Percentiles rank a stretch among this genome's conserved stretches.
Evolutionary conservation across 306 rosid genomes (phyloP).

Genomic region (Pterocarpus santalinus): DNA sequence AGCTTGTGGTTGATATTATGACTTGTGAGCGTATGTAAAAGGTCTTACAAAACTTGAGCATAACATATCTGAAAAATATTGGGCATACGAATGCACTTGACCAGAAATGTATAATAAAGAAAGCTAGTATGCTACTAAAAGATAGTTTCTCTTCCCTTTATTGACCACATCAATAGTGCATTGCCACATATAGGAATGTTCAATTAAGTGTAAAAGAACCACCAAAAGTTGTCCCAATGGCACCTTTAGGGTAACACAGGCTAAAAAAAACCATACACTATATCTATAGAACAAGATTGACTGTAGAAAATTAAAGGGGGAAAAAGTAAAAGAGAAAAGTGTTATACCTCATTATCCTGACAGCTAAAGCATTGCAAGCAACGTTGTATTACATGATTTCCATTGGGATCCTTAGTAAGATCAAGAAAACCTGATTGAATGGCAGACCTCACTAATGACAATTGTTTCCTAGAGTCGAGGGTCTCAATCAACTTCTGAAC

Average conservation of each 20-base stretch:
- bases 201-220: background rate
- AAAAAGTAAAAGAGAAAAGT: background rate
- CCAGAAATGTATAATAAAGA: background rate
- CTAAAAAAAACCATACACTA: background rate
- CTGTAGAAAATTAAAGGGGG: background rate
- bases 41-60: background rate
- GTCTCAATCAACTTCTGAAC: conserved; percentile 79
- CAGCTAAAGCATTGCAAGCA: conserved; percentile 68
- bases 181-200: background rate
- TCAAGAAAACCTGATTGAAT: conserved; percentile 72
- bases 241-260: background rate
- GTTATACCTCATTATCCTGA: conserved; percentile 68
- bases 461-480: conserved; percentile 42
- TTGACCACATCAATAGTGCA: background rate
- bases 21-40: background rate
- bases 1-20: background rate
- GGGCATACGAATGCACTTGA: background rate
- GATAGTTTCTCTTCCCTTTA: conserved; percentile 4
- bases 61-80: conserved; percentile 17
- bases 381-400: conserved; percentile 74
- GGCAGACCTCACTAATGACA: conserved; percentile 59
- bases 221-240: background rate
- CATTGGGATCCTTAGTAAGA: conserved; percentile 72
- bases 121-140: background rate
- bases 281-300: background rate